Conservation (phyloP, 805 yeast species). For the Metschnikowia lunata region DNA sequence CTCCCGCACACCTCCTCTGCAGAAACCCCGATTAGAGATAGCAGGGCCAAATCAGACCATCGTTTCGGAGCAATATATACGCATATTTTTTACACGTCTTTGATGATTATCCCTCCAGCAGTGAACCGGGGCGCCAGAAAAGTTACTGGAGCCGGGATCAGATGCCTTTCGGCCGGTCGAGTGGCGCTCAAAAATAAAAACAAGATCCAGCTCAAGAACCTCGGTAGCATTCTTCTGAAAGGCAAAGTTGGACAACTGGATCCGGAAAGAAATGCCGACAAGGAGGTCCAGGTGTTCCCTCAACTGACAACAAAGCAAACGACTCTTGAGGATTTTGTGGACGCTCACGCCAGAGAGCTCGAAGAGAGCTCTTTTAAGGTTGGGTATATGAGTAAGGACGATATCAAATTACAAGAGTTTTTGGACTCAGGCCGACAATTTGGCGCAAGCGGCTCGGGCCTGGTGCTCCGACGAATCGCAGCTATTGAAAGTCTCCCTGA, state of each 20-base stretch:
- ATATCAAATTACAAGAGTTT: slow-evolving; percentile 31
- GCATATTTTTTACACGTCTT: too few species aligned
- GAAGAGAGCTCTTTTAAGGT: slow-evolving; percentile 25
- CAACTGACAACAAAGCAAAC: background rate
- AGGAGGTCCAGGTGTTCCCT: slow-evolving; percentile 1
- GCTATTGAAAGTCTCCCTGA: slow-evolving; percentile 32
- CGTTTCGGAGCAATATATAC: too few species aligned
- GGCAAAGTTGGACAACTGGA: slow-evolving; percentile 22
- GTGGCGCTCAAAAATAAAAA: slow-evolving; percentile 1
- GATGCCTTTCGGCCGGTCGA: background rate
- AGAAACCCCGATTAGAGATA: too few species aligned
- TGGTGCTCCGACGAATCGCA: slow-evolving; percentile 30
- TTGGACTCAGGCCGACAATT: slow-evolving; percentile 35
- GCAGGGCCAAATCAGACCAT: too few species aligned
- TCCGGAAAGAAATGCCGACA: background rate
- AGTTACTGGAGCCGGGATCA: too few species aligned
- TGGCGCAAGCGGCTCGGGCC: slow-evolving; percentile 30
- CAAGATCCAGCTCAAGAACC: slow-evolving; percentile 26
- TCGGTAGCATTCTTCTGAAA: slow-evolving; percentile 31
- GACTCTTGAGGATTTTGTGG: slow-evolving; percentile 8
- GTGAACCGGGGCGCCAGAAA: too few species aligned
- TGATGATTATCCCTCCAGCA: too few species aligned
- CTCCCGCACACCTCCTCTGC: too few species aligned
- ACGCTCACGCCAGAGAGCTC: slow-evolving; percentile 12
- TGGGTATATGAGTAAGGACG: slow-evolving; percentile 36